phyloP scores from a whole-genome alignment of 371 early-diverging fungal species.

The Zopfochytrium polystomum region DNA sequence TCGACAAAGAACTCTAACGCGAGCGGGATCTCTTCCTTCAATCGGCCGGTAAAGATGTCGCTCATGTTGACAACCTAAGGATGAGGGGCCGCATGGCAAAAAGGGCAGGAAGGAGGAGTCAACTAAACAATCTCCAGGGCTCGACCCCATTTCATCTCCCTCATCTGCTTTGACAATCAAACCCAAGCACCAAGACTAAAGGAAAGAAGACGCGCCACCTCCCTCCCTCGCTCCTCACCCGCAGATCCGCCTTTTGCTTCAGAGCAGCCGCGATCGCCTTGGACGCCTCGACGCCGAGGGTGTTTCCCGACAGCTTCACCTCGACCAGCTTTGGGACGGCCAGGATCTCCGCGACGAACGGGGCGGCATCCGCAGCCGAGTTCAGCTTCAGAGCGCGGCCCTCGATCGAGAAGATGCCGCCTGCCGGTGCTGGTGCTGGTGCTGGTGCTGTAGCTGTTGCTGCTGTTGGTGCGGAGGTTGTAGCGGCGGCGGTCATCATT shows the following conservation, averaged over 20 bases:
- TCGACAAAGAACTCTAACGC: slow-evolving; percentile 80
- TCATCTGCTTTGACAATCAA: slow-evolving; percentile 6
- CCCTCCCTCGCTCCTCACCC: slow-evolving; percentile 55
- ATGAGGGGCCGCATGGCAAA: background rate
- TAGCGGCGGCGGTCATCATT: too few relatives aligned
- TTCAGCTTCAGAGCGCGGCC: slow-evolving; percentile 65
- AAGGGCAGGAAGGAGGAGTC: too few relatives aligned
- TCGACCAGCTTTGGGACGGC: slow-evolving; percentile 61
- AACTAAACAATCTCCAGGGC: too few relatives aligned
- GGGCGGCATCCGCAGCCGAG: slow-evolving; percentile 76
- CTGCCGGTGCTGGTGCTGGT: too few relatives aligned
- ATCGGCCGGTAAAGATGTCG: slow-evolving; percentile 94
- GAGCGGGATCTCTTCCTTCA: slow-evolving; percentile 83
- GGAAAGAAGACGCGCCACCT: background rate
- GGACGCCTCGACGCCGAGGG: slow-evolving; percentile 90
- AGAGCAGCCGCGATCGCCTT: slow-evolving; percentile 75
- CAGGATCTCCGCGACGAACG: slow-evolving; percentile 67
- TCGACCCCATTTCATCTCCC: slow-evolving; percentile 1
- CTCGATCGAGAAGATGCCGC: slow-evolving; percentile 29
- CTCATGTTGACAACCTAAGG: slow-evolving; percentile 41
- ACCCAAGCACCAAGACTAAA: background rate
- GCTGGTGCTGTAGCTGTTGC: too few relatives aligned
- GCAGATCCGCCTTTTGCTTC: slow-evolving; percentile 61
- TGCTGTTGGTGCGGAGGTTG: too few relatives aligned
- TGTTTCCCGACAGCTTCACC: slow-evolving; percentile 82